These are phyloP conservation scores for Blastocrithidia nonstop DNA, from an alignment of 208 protist species.

Conservation along the genomic window DNA sequence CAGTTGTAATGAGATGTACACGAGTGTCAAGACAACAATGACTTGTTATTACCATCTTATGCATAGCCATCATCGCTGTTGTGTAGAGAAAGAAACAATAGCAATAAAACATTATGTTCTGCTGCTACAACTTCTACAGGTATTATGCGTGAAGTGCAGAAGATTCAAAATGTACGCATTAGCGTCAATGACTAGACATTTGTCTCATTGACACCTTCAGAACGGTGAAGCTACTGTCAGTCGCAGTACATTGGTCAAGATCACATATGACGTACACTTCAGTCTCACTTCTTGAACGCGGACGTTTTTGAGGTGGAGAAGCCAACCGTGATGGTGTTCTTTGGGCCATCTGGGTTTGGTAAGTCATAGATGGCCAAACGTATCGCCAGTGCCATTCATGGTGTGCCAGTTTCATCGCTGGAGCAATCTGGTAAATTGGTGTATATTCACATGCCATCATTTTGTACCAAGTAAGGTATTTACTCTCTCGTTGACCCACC, in stretches of 20 bases:
- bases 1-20: constrained; percentile 30
- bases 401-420: constrained; percentile 12
- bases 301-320: constrained; percentile 52
- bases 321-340: constrained; percentile 67
- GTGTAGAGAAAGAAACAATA: too few species aligned
- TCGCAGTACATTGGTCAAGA: constrained; percentile 62
- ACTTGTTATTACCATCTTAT: too few species aligned
- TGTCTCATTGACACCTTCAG: constrained; percentile 4
- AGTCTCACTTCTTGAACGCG: constrained; percentile 36
- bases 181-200: too few species aligned
- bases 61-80: too few species aligned
- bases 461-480: constrained; percentile 74
- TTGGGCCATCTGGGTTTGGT: constrained; percentile 71
- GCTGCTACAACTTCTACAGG: too few species aligned
- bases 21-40: too few species aligned
- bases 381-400: constrained; percentile 46
- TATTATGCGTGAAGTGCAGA: too few species aligned
- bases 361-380: constrained; percentile 70
- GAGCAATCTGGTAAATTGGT: constrained; percentile 57
- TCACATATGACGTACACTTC: constrained; percentile 33
- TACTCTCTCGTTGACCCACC: constrained; percentile 82
- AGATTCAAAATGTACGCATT: too few species aligned
- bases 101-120: too few species aligned
- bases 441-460: constrained; percentile 74
- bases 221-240: constrained; percentile 23